A percentile compares a stretch with the other conserved stretches of the same genome.
phyloP scores from a whole-genome alignment of 2,329 filamentous ascomycete species.

The Cladosporium sp. region DNA sequence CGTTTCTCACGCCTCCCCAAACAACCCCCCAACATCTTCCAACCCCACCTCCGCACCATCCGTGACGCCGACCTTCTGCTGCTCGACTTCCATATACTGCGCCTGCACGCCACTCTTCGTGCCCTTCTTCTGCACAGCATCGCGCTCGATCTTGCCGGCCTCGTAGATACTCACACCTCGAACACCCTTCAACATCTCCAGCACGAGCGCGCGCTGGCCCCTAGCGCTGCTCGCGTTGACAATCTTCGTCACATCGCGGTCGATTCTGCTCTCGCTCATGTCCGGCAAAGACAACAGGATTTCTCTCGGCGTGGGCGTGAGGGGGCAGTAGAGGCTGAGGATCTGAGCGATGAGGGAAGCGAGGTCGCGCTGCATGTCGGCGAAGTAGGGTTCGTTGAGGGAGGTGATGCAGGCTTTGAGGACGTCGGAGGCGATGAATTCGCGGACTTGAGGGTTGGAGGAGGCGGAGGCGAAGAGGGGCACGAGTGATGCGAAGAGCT shows the following conservation, averaged over 20 bases:
- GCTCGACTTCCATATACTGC: conserved; percentile 42
- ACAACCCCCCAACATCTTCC: conserved; percentile 44
- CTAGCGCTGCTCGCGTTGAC: conserved; percentile 51
- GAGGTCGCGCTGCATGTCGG: conserved; percentile 90
- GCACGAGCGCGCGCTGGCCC: conserved; percentile 72
- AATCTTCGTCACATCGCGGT: conserved; percentile 44
- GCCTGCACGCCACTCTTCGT: conserved; percentile 28
- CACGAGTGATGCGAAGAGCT: conserved; percentile 80
- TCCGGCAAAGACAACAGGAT: conserved; percentile 78
- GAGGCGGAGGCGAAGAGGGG: conserved; percentile 61
- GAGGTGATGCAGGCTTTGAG: conserved; percentile 86
- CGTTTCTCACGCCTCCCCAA: conserved; percentile 27
- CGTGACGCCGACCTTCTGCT: conserved; percentile 31
- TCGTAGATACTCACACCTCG: conserved; percentile 91
- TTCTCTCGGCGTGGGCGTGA: conserved; percentile 65
- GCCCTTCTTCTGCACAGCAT: conserved; percentile 19
- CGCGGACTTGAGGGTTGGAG: conserved; percentile 62
- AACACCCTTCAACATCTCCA: conserved; percentile 80
- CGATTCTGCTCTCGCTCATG: conserved; percentile 64
- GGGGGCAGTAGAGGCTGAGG: conserved; percentile 67
- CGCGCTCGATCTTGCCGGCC: conserved; percentile 69
- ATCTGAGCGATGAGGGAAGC: conserved; percentile 84
- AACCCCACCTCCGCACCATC: conserved; percentile 38
- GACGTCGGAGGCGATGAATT: conserved; percentile 85
- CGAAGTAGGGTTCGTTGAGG: conserved; percentile 92